Evolutionary conservation across 768 basidiomycete species (phyloP).

Genomic region (Lactifluus subvellereus): DNA sequence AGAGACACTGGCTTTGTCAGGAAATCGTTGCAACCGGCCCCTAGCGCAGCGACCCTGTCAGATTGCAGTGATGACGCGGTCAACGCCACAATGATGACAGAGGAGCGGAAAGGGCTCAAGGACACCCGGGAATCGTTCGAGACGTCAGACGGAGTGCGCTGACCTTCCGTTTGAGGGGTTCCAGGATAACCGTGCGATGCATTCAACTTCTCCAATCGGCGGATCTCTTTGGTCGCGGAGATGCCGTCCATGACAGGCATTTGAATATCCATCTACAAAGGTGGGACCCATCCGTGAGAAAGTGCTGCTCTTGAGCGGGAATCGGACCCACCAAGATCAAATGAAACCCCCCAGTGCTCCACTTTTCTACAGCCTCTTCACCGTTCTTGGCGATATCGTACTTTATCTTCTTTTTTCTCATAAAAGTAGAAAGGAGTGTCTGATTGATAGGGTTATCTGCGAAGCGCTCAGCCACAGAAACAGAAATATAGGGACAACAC

Average conservation of each 20-base stretch:
- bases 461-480: neutral
- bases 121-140: conserved; percentile 42
- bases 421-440: conserved; percentile 93
- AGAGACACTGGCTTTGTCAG: conserved; percentile 95
- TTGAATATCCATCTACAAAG: conserved; percentile 93
- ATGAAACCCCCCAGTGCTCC: conserved; percentile 90
- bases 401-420: conserved; percentile 94
- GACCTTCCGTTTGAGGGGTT: conserved; percentile 57
- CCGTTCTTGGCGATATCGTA: conserved; percentile 94
- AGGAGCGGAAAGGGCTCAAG: conserved; percentile 73
- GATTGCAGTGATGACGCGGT: conserved; percentile 94
- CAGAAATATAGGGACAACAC: conserved; percentile 28
- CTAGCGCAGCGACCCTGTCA: conserved; percentile 95
- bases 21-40: conserved; percentile 98
- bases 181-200: conserved; percentile 61
- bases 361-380: conserved; percentile 92
- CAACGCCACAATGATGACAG: conserved; percentile 98
- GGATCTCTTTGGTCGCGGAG: conserved; percentile 92
- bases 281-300: conserved; percentile 23
- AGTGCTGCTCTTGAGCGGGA: neutral
- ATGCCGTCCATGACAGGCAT: conserved; percentile 99
- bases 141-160: conserved; percentile 51
- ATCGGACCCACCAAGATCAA: conserved; percentile 73
- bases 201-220: conserved; percentile 69
- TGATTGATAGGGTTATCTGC: conserved; percentile 98